phyloP scores from a whole-genome alignment of 371 early-diverging fungal species.

The Dinochytrium kinnereticum region DNA sequence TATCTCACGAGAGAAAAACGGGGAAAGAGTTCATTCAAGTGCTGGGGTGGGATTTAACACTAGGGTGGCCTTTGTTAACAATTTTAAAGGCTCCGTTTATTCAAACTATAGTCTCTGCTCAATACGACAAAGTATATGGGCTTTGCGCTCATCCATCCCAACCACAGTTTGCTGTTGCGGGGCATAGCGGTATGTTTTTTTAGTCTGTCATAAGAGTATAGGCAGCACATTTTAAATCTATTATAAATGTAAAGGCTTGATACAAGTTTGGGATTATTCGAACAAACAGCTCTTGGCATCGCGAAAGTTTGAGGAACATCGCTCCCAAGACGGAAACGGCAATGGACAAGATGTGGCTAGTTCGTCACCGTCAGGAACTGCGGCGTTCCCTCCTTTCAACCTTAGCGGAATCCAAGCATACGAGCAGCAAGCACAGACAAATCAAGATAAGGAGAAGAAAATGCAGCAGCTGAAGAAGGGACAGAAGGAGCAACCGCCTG shows the following conservation, averaged over 20 bases:
- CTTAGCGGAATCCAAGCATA: not conserved
- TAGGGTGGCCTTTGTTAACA: not conserved
- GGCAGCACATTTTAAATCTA: not conserved
- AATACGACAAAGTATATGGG: slow-evolving; percentile 40
- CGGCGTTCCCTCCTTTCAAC: not conserved
- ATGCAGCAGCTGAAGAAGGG: not conserved
- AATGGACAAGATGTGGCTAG: not conserved
- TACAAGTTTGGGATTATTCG: slow-evolving; percentile 51
- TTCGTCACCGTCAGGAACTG: not conserved
- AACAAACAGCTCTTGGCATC: slow-evolving; percentile 33
- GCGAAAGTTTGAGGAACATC: slow-evolving; percentile 37
- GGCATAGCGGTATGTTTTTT: slow-evolving; percentile 37
- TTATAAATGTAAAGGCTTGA: slow-evolving; percentile 32
- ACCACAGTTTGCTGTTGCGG: slow-evolving; percentile 44
- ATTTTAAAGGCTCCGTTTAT: slow-evolving; percentile 19
- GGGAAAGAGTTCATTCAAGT: not conserved
- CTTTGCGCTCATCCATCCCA: slow-evolving; percentile 45
- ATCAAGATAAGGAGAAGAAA: slow-evolving; percentile 7
- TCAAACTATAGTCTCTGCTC: slow-evolving; percentile 40
- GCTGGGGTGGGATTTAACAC: not conserved
- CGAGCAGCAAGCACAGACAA: not conserved
- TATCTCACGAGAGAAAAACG: slow-evolving; percentile 8
- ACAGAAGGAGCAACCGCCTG: slow-evolving; percentile 18
- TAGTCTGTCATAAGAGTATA: too few species aligned
- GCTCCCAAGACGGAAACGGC: not conserved